Conservation (phyloP, 768 basidiomycete genomes). For the Rhodotorula graminis region DNA sequence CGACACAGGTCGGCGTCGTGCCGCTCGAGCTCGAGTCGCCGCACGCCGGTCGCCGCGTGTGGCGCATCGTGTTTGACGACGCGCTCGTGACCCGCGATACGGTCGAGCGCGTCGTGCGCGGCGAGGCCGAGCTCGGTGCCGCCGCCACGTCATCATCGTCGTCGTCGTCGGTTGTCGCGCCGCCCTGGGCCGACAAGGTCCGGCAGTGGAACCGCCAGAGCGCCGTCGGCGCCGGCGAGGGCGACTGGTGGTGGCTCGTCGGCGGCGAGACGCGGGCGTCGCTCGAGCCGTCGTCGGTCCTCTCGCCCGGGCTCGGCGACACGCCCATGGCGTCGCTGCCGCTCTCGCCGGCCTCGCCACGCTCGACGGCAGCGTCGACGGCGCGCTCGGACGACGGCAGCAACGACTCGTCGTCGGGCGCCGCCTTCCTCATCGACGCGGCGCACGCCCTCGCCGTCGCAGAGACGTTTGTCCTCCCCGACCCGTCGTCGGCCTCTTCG, state of each 20-base stretch:
- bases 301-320: not conserved
- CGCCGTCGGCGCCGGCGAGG: slow-evolving; percentile 1
- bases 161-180: not conserved
- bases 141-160: too few relatives aligned
- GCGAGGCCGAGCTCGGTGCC: not conserved
- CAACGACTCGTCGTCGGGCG: too few relatives aligned
- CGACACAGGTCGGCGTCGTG: not conserved
- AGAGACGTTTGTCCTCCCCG: slow-evolving; percentile 24
- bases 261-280: not conserved
- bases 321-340: not conserved
- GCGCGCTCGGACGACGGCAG: not conserved
- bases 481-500: slow-evolving; percentile 8
- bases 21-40: not conserved
- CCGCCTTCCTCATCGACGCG: not conserved
- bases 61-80: slow-evolving; percentile 10
- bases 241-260: slow-evolving; percentile 23
- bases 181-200: slow-evolving; percentile 6
- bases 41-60: not conserved
- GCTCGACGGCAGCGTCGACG: not conserved
- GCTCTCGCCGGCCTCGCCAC: not conserved
- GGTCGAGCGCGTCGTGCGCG: slow-evolving; percentile 12
- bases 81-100: slow-evolving; percentile 4
- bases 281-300: not conserved
- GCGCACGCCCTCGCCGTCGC: slow-evolving; percentile 2
- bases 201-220: slow-evolving; percentile 1